Conservation (phyloP, 2,329 filamentous ascomycete species). For the Penicillium palitans region DNA sequence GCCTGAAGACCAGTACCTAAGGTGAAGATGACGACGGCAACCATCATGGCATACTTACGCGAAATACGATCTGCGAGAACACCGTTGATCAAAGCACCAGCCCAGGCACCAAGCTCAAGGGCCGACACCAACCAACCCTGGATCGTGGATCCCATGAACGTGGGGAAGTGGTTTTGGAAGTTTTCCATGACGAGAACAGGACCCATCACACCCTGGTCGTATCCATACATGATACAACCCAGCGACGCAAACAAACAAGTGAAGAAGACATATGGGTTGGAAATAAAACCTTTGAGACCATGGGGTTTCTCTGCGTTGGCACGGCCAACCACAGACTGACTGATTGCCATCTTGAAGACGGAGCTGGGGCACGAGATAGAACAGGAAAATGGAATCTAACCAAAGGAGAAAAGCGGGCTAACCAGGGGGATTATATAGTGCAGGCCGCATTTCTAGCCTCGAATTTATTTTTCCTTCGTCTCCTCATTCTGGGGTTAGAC, state of each 20-base stretch:
- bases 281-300: constrained; percentile 42
- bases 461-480: background rate
- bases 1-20: constrained; percentile 31
- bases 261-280: constrained; percentile 45
- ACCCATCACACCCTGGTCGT: constrained; percentile 40
- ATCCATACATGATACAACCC: constrained; percentile 39
- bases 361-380: background rate
- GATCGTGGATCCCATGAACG: constrained; percentile 32
- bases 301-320: constrained; percentile 41
- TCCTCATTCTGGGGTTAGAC: constrained; percentile 7
- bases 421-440: constrained; percentile 12
- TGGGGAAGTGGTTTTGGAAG: constrained; percentile 38
- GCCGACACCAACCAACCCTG: constrained; percentile 38
- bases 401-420: background rate
- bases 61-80: constrained; percentile 33
- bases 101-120: constrained; percentile 40
- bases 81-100: constrained; percentile 34
- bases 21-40: constrained; percentile 38
- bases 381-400: background rate
- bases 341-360: constrained; percentile 26
- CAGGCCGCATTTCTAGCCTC: background rate
- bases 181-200: constrained; percentile 41
- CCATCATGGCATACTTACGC: constrained; percentile 37
- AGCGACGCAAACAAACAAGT: constrained; percentile 39
- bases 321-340: constrained; percentile 43